Percentiles rank a stretch among this genome's conserved stretches.
Evolutionary conservation across 208 protist species (phyloP).

Genomic region (Leishmania tropica): DNA sequence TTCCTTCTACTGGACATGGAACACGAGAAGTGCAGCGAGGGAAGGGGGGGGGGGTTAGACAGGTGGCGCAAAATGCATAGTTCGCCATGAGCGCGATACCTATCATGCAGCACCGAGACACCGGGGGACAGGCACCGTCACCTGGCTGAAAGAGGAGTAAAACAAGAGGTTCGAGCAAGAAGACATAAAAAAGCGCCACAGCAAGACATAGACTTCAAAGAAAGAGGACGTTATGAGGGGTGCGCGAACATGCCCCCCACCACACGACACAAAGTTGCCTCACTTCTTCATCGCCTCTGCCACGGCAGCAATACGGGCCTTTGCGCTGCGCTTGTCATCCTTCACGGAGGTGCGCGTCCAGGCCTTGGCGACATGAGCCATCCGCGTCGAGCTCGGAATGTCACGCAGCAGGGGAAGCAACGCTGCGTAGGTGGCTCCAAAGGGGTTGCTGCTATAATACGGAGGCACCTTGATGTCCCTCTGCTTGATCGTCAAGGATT

Average conservation of each 20-base stretch:
- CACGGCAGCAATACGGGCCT: constrained; percentile 37
- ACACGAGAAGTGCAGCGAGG: not conserved
- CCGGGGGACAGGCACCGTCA: not conserved
- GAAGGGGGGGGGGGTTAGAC: not conserved
- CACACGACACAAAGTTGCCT: not conserved
- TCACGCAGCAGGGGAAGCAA: constrained; percentile 20
- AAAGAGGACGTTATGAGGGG: not conserved
- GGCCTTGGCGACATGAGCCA: constrained; percentile 37
- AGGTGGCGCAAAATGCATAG: not conserved
- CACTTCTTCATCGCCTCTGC: constrained; percentile 35
- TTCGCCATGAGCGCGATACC: not conserved
- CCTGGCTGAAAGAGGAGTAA: not conserved
- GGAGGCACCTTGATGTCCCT: constrained; percentile 34
- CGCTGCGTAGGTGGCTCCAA: constrained; percentile 38
- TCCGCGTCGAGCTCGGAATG: constrained; percentile 22
- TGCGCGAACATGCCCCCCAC: not conserved
- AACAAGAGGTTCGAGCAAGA: not conserved
- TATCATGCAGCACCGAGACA: not conserved
- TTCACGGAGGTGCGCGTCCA: constrained; percentile 27
- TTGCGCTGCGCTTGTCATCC: constrained; percentile 33
- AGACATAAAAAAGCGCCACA: not conserved
- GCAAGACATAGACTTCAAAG: not conserved
- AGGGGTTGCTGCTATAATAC: constrained; percentile 36
- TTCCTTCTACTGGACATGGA: not conserved
- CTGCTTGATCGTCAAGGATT: not conserved